Conservation (phyloP, 1,139 yeast genomes). For the Fermentozyma sake region DNA sequence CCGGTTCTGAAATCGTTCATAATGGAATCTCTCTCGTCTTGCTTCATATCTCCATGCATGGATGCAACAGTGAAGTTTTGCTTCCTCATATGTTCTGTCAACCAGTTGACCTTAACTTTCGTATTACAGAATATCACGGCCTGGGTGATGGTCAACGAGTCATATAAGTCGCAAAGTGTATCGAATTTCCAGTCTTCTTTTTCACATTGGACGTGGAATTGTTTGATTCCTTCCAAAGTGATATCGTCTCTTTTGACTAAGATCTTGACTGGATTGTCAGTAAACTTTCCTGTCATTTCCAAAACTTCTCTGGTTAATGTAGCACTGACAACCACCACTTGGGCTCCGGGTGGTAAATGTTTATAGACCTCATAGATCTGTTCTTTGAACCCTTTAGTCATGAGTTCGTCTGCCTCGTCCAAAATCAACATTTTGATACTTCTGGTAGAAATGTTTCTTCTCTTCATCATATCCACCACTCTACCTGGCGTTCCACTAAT, state of each 20-base stretch:
- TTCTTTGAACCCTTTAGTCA: constrained; percentile 88
- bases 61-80: constrained; percentile 86
- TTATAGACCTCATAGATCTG: constrained; percentile 88
- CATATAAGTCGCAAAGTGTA: constrained; percentile 87
- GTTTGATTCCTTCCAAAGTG: constrained; percentile 85
- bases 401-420: constrained; percentile 93
- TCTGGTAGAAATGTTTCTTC: constrained; percentile 65
- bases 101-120: constrained; percentile 87
- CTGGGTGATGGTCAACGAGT: constrained; percentile 90
- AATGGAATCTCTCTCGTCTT: constrained; percentile 81
- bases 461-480: constrained; percentile 80
- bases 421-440: constrained; percentile 76
- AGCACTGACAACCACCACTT: constrained; percentile 93
- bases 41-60: constrained; percentile 98
- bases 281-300: constrained; percentile 81
- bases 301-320: constrained; percentile 84
- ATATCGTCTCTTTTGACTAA: constrained; percentile 88
- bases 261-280: constrained; percentile 86
- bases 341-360: constrained; percentile 72
- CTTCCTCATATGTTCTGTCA: constrained; percentile 68
- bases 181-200: constrained; percentile 96
- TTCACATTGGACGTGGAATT: constrained; percentile 80
- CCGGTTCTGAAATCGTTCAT: constrained; percentile 86
- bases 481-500: constrained; percentile 98
- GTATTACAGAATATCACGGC: constrained; percentile 96